Evolutionary conservation across 331 rosid species (phyloP), one percentile per base, ranked within the genome.

Genomic region (Stylosanthes scabra): DNA sequence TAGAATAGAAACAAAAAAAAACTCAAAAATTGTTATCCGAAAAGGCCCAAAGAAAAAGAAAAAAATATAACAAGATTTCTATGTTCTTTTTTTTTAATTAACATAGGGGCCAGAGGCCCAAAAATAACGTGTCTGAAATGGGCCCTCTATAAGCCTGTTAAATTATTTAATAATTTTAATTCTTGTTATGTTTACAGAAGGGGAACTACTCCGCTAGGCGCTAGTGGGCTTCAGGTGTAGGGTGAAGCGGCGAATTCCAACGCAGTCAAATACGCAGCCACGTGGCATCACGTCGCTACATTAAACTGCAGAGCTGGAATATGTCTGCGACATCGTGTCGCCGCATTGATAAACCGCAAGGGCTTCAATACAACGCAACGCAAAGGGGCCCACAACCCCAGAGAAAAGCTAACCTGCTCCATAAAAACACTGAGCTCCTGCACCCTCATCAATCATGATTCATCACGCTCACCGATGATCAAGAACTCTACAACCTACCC

Each of bases 351-450:
- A 4, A n/a, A 7, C 15, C 16, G 15, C 57, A 6, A 54, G 7
- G 39, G 39, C 4, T 34, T 34, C 39, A 34, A 4, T 34, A 54
- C 29, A 1, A 10, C 59, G 39, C 41, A 29, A 59, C 42, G 42
- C 15, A 31, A 59, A 34, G 39, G 40, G 42, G 15, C 44, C 44
- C 44, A 6, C 11, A 9, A 11, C 51, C 4, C 49, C 31, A 13
- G 2, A 16, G 29, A 13, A 9, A 62, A 61, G 51, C 6, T 50
- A 12, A 9, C 16, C 16, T 51, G 71, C 64, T 39, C 37, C 29
- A 13, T 52, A 13, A 41, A 25, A 54, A 6, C 72, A 9, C 27
- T 37, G 71, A 63, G 71, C 57, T 39, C 63, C 72, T 65, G 72
- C 37, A 0, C 41, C 51, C 63, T 63, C 20, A 73, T 11, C 8